These are phyloP conservation scores for Pulveroboletus sp. DNA, from an alignment of 768 basidiomycete genomes.

Conservation along the genomic window DNA sequence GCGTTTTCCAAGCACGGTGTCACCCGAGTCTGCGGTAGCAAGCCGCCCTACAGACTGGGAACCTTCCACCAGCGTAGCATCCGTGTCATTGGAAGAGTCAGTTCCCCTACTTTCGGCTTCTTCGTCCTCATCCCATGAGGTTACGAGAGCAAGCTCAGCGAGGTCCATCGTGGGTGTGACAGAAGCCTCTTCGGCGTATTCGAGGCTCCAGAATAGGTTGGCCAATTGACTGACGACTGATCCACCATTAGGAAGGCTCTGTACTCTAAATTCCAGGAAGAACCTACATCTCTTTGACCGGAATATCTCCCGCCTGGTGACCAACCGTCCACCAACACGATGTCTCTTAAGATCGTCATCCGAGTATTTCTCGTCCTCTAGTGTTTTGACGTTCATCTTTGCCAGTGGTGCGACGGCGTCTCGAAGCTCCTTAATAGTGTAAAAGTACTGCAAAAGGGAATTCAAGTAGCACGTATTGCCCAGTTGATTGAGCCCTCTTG, in stretches of 20 bases:
- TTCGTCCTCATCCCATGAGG: constrained; percentile 86
- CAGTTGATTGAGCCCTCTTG: constrained; percentile 83
- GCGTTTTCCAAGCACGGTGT: constrained; percentile 70
- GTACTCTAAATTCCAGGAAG: neutral
- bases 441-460: constrained; percentile 83
- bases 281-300: constrained; percentile 81
- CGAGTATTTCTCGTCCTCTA: constrained; percentile 69
- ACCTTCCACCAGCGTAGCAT: constrained; percentile 86
- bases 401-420: constrained; percentile 66
- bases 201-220: constrained; percentile 73
- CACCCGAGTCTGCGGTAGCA: constrained; percentile 33
- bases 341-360: constrained; percentile 82
- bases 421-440: constrained; percentile 89
- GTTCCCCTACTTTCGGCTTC: constrained; percentile 70
- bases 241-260: constrained; percentile 10
- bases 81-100: constrained; percentile 83
- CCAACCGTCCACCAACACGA: constrained; percentile 83
- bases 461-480: constrained; percentile 90
- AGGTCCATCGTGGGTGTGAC: constrained; percentile 85
- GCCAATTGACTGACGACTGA: constrained; percentile 81
- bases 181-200: constrained; percentile 59
- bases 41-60: constrained; percentile 34
- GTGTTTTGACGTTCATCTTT: constrained; percentile 48
- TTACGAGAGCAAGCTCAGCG: constrained; percentile 88
- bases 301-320: constrained; percentile 76